These are phyloP conservation scores for Colletotrichum melonis DNA, from an alignment of 2,329 filamentous ascomycete genomes.

Conservation along the genomic window DNA sequence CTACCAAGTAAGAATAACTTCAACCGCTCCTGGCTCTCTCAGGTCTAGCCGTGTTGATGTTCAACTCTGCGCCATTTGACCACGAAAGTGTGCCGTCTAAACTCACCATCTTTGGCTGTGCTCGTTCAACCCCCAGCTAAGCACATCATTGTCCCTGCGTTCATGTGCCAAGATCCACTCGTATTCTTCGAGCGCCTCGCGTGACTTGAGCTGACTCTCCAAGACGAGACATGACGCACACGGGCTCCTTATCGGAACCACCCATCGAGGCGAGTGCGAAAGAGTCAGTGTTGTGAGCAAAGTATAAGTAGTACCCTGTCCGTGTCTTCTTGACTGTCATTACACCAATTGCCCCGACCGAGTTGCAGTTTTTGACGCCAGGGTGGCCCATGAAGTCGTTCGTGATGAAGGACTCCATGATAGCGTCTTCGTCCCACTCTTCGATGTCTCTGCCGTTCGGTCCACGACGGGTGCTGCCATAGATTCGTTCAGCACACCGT, in stretches of 20 bases:
- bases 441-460: conserved; percentile 70
- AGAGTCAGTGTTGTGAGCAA: conserved; percentile 94
- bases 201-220: conserved; percentile 63
- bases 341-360: conserved; percentile 89
- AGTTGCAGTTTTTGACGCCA: conserved; percentile 82
- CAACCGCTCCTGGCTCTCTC: not conserved
- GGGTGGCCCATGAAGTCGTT: conserved; percentile 95
- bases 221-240: conserved; percentile 89
- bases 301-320: conserved; percentile 85
- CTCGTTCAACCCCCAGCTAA: not conserved
- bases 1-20: conserved; percentile 12
- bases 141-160: not conserved
- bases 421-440: conserved; percentile 81
- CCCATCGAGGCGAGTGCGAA: conserved; percentile 91
- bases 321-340: conserved; percentile 88
- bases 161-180: conserved; percentile 35
- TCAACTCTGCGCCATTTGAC: not conserved
- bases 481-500: conserved; percentile 87
- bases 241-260: conserved; percentile 77
- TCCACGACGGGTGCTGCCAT: conserved; percentile 72
- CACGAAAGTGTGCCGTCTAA: not conserved
- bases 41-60: not conserved
- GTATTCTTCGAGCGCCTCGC: conserved; percentile 65
- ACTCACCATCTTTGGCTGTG: not conserved
- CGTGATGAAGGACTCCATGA: conserved; percentile 80